These are phyloP conservation scores for Glycine tomentella DNA, from an alignment of 306 rosid species.

Conservation along the genomic window DNA sequence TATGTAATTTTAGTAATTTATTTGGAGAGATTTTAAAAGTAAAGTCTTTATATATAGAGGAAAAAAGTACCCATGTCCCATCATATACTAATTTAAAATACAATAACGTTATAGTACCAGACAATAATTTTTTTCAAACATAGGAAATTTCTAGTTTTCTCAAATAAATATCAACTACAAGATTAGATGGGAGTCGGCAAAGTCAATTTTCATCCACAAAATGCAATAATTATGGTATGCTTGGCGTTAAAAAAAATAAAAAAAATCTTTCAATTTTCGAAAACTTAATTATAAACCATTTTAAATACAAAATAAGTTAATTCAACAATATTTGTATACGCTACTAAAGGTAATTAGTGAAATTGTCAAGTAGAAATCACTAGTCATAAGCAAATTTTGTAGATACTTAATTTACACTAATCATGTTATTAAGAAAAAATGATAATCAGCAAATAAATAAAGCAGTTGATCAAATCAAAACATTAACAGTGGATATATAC, in stretches of 20 bases:
- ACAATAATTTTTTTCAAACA: conserved; percentile 8
- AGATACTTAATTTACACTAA: no score
- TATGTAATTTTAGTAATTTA: background rate
- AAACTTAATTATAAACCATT: background rate
- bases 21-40: background rate
- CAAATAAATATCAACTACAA: conserved; percentile 17
- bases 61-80: background rate
- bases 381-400: no score
- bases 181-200: background rate
- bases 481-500: background rate
- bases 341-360: background rate
- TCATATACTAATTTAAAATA: background rate
- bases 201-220: background rate
- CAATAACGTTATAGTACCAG: background rate
- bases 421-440: no score
- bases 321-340: background rate
- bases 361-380: no score
- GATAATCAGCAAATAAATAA: background rate
- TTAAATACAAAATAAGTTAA: background rate
- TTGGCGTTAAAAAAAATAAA: background rate
- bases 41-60: background rate
- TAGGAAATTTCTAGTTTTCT: background rate
- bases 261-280: background rate
- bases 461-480: background rate
- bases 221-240: conserved; percentile 1